Base-by-base conservation (phyloP, 2,329 filamentous ascomycete species). In the Aureobasidium zeae region DNA sequence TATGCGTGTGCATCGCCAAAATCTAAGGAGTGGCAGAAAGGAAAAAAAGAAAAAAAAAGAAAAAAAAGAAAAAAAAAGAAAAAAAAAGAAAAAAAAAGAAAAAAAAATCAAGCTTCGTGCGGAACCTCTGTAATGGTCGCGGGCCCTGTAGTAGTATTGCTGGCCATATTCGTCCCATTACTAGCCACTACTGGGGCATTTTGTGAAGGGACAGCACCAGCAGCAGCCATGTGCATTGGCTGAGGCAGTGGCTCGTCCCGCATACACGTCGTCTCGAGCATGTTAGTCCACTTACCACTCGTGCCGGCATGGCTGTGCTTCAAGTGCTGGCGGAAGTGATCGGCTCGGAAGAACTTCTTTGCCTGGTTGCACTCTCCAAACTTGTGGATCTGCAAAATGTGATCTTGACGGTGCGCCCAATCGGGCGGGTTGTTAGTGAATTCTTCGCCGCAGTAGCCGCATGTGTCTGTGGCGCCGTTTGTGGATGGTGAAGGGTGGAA, bases 241-340 rank as follows among this genome's bases (percentile, higher is more conserved):
- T 67, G 64, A 36, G 71, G 73, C 21, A 77, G 72, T 43, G 78
- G 76, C 56, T 94, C 87, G 59, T 94, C 88, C 62, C 88, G 79
- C 86, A 96, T 94, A 66, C 91, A 98, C 4, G 88, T 86, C 59
- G 86, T 93, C 62, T 98, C 91, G 24, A 98, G 72, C 74, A 94
- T 88, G 63, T 96, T 96, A 10, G 91, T 98, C 91, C 91, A 98
- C 64, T 96, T 96, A 22, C 91, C 91, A 63, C 87, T 95, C 1
- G 86, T 89, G 25, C 91, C 91, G 26, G 85, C 86, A 65, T 96
- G 91, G 61, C 87, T 95, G 63, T 98, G 91, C 70, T 96, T 98
- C 47, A 98, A 71, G 65, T 98, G 91, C 64, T 98, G 91, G 48
- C 91, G 80, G 71, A 98, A 98, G 62, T 98, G 91, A 63, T 98